Evolutionary conservation across 2,329 filamentous ascomycete genomes (phyloP).

Genomic region (Monilinia fructicola): DNA sequence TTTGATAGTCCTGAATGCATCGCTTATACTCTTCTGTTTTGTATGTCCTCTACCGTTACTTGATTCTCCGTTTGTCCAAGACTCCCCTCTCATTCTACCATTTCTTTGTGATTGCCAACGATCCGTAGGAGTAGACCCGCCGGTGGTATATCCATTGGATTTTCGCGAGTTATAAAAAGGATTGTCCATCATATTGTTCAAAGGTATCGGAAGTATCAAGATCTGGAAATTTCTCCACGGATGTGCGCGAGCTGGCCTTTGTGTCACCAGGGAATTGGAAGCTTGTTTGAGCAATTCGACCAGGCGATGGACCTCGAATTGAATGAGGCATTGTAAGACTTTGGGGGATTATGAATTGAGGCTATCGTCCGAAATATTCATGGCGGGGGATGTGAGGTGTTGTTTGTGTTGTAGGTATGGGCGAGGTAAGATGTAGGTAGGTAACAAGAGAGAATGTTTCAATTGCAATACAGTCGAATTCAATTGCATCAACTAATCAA

Average conservation of each 20-base stretch:
- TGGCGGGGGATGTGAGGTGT: conserved; percentile 18
- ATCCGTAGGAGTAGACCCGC: conserved; percentile 44
- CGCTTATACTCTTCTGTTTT: conserved; percentile 82
- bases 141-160: conserved; percentile 37
- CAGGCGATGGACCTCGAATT: conserved; percentile 43
- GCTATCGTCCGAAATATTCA: conserved; percentile 16
- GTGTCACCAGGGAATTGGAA: conserved; percentile 38
- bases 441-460: conserved; percentile 26
- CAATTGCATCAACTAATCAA: background rate
- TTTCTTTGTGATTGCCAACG: conserved; percentile 63
- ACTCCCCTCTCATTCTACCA: conserved; percentile 39
- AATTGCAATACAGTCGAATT: background rate
- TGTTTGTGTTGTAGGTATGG: background rate
- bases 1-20: conserved; percentile 82
- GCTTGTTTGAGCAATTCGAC: conserved; percentile 35
- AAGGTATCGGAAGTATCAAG: conserved; percentile 43
- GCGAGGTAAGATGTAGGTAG: too few species aligned
- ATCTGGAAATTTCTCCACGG: conserved; percentile 60
- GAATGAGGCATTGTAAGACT: conserved; percentile 44
- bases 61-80: conserved; percentile 33
- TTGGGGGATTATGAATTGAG: conserved; percentile 3
- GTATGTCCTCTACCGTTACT: conserved; percentile 49
- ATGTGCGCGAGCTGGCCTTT: conserved; percentile 33
- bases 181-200: conserved; percentile 28
- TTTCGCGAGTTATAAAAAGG: conserved; percentile 27